phyloP scores from a whole-genome alignment of 139 green algal genomes.

The Yamagishiella unicocca region DNA sequence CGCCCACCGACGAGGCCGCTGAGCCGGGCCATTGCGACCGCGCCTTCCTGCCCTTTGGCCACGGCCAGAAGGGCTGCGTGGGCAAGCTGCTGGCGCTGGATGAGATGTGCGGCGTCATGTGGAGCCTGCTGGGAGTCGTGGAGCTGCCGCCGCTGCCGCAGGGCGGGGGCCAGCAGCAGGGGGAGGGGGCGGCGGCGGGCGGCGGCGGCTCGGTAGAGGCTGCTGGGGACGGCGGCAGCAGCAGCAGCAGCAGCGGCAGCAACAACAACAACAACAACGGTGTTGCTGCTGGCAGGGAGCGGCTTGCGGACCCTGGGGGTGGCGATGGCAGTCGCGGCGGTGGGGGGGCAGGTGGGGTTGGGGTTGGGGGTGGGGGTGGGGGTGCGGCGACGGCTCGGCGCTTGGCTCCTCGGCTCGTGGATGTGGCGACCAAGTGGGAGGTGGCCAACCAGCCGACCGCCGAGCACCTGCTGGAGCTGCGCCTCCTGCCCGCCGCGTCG shows the following conservation, averaged over 20 bases:
- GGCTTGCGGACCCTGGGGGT: neutral
- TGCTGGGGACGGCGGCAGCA: neutral
- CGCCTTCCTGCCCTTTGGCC: conserved; percentile 40
- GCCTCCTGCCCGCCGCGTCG: neutral
- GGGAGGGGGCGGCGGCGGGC: neutral
- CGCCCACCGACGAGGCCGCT: conserved; percentile 9
- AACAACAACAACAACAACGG: neutral
- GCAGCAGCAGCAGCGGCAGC: neutral
- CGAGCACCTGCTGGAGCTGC: neutral
- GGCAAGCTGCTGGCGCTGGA: conserved; percentile 29
- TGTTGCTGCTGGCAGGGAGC: too few species aligned
- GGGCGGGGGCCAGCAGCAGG: neutral
- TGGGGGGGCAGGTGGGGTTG: neutral
- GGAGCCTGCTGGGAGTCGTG: neutral
- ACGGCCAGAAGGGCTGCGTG: conserved; percentile 48
- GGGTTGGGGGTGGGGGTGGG: neutral
- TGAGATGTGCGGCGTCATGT: conserved; percentile 35
- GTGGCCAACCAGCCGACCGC: conserved; percentile 33
- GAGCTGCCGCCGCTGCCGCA: conserved; percentile 2
- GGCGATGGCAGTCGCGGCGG: too few species aligned
- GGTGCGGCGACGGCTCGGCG: neutral
- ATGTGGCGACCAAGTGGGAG: conserved; percentile 15
- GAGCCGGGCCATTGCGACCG: neutral
- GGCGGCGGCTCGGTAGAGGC: neutral
- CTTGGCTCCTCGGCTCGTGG: neutral